These are phyloP conservation scores for Theobroma cacao DNA, from an alignment of 345 rosid genomes.

Conservation along the genomic window DNA sequence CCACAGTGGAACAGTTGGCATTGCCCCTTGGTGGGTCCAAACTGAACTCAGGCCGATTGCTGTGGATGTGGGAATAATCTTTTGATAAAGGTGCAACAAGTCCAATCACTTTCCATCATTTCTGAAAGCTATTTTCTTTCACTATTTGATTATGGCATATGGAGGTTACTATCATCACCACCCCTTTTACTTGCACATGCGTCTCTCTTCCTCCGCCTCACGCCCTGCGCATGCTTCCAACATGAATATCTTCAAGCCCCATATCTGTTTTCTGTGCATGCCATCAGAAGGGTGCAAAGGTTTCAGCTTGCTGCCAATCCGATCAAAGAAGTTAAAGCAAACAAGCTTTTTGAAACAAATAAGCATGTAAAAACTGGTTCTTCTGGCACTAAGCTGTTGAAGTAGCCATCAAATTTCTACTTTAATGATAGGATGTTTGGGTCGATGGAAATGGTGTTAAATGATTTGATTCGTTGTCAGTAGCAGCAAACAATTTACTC, in stretches of 20 bases:
- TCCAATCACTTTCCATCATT: neutral
- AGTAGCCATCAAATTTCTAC: neutral
- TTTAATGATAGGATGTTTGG: neutral
- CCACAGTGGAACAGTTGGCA: neutral
- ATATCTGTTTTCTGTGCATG: neutral
- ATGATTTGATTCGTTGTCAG: neutral
- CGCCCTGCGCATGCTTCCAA: neutral
- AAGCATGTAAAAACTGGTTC: too few species aligned
- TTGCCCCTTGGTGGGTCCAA: conserved; percentile 7
- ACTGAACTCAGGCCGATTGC: conserved; percentile 3
- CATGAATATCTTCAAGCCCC: neutral
- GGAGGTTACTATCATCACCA: neutral
- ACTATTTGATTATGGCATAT: neutral
- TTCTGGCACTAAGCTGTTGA: neutral
- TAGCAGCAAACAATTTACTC: neutral
- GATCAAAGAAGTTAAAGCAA: too few species aligned
- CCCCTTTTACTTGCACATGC: neutral
- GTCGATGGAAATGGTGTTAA: neutral
- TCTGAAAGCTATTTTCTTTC: neutral
- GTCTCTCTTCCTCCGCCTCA: neutral
- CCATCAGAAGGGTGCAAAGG: neutral
- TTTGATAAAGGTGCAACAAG: neutral
- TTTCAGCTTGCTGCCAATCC: neutral
- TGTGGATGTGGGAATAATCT: conserved; percentile 11
- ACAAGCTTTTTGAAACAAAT: too few species aligned